Base-by-base conservation (phyloP, 2,329 filamentous ascomycete species). In the Colletotrichum endophyticum region DNA sequence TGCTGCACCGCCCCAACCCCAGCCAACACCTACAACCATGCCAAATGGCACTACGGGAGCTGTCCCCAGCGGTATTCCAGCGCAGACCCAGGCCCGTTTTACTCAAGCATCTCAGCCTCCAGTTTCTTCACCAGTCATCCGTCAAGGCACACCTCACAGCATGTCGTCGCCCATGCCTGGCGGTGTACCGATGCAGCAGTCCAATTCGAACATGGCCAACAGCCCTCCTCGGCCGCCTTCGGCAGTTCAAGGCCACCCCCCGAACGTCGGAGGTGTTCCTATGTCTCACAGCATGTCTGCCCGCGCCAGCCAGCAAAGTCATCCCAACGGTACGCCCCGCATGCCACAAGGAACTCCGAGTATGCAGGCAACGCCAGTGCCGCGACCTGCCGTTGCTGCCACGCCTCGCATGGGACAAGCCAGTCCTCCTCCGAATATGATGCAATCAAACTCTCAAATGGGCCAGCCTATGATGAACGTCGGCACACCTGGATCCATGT, bases 201-300 rank as follows among this genome's bases (percentile, higher is more conserved):
- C 91, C 32, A 91, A 90, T 66, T 94, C 93, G 2, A 93, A 89
- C 79, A 93, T 94, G 88, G 92, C 92, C 25, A 91, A 88, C 68
- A 95, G 93, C 80, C 94, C 94, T 30, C 87, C 92, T 22, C 88
- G 93, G 61, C 92, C 94, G 19, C 86, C 92, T 1, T 95, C 93
- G 19, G 92, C 92, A 7, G 91, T 92, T 5, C 92, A 93, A 77
- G 91, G 89, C 69, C 89, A 90, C 71, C 82, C 85, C 3, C 87
- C 89, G 1, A 92, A 92, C 56, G 71, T 78, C 30, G 77, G 77
- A 88, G 87, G 88, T 8, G 91, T 88, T 1, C 89, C 91, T 6
- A 92, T 92, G 89, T 85, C 91, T 0, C 89, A 91, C 79, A 90
- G 87, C 79, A 94, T 93, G 92, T 92, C 90, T 71, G 88, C 91